Conservation (phyloP, 164 flowering plant genomes). For the Chloranthus sessilifolius region DNA sequence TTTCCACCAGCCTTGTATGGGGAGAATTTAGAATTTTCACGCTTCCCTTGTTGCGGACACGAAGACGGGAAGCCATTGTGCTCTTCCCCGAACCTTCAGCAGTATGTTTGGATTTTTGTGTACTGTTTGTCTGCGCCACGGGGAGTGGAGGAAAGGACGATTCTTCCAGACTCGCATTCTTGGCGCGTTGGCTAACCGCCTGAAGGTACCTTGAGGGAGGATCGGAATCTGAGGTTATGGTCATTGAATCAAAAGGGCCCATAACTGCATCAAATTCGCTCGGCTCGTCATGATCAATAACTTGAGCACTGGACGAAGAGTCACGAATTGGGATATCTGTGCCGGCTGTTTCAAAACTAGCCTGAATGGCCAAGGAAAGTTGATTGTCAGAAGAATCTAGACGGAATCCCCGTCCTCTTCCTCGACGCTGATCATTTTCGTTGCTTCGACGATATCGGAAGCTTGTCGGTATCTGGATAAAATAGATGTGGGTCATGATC, state of each 20-base stretch:
- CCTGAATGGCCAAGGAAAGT: slow-evolving; percentile 62
- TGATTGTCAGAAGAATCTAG: slow-evolving; percentile 50
- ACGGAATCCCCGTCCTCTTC: slow-evolving; percentile 48
- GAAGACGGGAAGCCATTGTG: slow-evolving; percentile 73
- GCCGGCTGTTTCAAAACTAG: slow-evolving; percentile 50
- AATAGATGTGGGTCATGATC: background rate
- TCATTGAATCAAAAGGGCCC: slow-evolving; percentile 48
- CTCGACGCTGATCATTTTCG: slow-evolving; percentile 58
- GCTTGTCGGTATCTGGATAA: slow-evolving; percentile 78
- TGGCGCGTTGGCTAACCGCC: slow-evolving; percentile 50
- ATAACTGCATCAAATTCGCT: slow-evolving; percentile 37
- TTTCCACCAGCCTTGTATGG: slow-evolving; percentile 31
- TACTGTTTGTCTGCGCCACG: slow-evolving; percentile 30
- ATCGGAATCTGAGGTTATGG: slow-evolving; percentile 45
- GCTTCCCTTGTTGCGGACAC: slow-evolving; percentile 35
- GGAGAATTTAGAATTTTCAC: slow-evolving; percentile 27
- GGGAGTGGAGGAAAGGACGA: slow-evolving; percentile 85
- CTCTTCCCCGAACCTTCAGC: slow-evolving; percentile 28
- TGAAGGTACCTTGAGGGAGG: slow-evolving; percentile 63
- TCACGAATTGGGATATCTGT: slow-evolving; percentile 25
- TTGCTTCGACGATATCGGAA: slow-evolving; percentile 54
- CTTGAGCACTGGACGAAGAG: slow-evolving; percentile 23
- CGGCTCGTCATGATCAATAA: slow-evolving; percentile 24
- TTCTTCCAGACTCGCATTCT: slow-evolving; percentile 40
- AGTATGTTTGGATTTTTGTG: slow-evolving; percentile 24